Evolutionary conservation across 2,329 filamentous ascomycete genomes (phyloP).

Genomic region (Hymenoscyphus salicellus): DNA sequence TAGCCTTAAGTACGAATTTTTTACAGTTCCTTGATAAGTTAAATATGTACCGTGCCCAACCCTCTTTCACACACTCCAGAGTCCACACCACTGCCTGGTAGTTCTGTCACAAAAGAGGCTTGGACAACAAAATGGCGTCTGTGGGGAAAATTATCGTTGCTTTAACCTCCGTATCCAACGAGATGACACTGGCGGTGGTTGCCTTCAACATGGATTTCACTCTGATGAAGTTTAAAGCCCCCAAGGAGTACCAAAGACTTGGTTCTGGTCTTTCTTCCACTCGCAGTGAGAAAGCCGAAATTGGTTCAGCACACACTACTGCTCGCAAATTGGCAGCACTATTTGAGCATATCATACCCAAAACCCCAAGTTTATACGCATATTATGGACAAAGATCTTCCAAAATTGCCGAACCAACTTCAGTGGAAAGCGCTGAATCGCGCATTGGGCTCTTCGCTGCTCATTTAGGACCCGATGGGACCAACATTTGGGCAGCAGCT

Average conservation of each 20-base stretch:
- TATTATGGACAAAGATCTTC: neutral
- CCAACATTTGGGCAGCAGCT: slow-evolving; percentile 1
- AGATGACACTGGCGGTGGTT: neutral
- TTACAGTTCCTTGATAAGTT: no score
- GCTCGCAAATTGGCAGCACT: slow-evolving; percentile 1
- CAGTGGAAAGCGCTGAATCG: neutral
- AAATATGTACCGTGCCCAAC: no score
- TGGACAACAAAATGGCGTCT: neutral
- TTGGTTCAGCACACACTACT: neutral
- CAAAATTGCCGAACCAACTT: neutral
- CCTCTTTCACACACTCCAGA: no score
- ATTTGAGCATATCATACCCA: neutral
- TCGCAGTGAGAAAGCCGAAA: neutral
- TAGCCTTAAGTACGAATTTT: no score
- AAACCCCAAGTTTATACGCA: neutral
- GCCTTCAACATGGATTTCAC: slow-evolving; percentile 2
- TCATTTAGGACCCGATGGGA: neutral
- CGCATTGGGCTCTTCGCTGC: neutral
- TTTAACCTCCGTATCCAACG: neutral
- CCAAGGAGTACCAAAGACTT: neutral
- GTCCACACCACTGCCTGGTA: no score
- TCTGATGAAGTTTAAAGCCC: neutral
- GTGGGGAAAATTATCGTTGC: neutral
- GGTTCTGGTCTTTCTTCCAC: neutral
- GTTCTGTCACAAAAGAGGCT: neutral